Evolutionary conservation across 2,329 filamentous ascomycete genomes (phyloP).

Genomic region (Plenodomus lindquistii): DNA sequence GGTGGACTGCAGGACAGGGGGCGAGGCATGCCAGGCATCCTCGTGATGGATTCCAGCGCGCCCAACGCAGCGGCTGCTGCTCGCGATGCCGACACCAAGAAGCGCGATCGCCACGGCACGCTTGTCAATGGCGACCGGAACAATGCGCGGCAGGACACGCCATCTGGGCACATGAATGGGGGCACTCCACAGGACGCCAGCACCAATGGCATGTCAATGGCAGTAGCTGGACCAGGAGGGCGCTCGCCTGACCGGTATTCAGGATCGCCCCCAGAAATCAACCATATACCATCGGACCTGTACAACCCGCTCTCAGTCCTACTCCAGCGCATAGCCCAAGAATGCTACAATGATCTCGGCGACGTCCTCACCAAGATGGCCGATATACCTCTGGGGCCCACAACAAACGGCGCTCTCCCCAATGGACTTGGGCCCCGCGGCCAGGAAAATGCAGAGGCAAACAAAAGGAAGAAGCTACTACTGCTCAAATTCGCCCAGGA

Average conservation of each 20-base stretch:
- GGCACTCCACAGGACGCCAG: slow-evolving; percentile 6
- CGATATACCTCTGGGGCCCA: slow-evolving; percentile 62
- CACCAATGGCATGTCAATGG: slow-evolving; percentile 22
- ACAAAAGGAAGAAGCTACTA: slow-evolving; percentile 67
- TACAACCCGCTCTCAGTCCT: slow-evolving; percentile 77
- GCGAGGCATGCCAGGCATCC: slow-evolving; percentile 53
- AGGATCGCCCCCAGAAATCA: slow-evolving; percentile 55
- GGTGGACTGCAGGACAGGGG: slow-evolving; percentile 31
- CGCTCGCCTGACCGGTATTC: slow-evolving; percentile 24
- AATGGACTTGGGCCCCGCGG: slow-evolving; percentile 47
- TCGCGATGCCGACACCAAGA: slow-evolving; percentile 36
- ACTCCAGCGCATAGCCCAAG: slow-evolving; percentile 78
- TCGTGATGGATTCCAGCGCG: slow-evolving; percentile 53
- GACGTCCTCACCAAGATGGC: slow-evolving; percentile 72
- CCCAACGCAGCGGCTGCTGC: slow-evolving; percentile 37
- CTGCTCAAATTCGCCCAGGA: slow-evolving; percentile 79
- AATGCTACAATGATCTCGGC: slow-evolving; percentile 76
- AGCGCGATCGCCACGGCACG: slow-evolving; percentile 35
- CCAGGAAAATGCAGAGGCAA: slow-evolving; percentile 31
- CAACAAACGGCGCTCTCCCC: slow-evolving; percentile 52
- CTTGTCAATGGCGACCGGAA: slow-evolving; percentile 35
- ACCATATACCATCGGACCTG: slow-evolving; percentile 70
- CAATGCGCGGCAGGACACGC: slow-evolving; percentile 17
- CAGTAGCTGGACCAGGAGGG: slow-evolving; percentile 8
- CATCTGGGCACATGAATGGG: slow-evolving; percentile 15